Base-by-base conservation (phyloP, 352 stramenopile genomes). In the Sclerospora graminicola region DNA sequence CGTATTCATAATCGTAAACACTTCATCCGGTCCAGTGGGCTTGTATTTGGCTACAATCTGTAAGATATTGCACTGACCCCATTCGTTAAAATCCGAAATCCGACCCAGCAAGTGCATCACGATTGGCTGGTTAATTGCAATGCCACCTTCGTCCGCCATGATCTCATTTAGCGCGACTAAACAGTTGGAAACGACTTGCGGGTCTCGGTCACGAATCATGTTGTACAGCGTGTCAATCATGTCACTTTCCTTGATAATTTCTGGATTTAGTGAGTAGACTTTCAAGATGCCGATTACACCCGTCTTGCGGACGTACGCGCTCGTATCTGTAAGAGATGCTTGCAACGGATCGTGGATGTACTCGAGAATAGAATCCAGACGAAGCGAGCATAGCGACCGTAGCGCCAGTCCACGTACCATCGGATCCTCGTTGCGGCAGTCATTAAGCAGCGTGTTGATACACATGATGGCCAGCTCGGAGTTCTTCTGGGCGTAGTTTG, bases 391-490 rank as follows among this genome's bases (percentile, higher is more conserved):
- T 23, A 99, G 80, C 52, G 90, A 95, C 13, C 97, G 86, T 29
- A 99, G 69, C 18, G 97, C 96, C 30, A 99, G 68, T 5, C 96
- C 97, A 27, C 97, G 84, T 9, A 99, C 95, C 77, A 99, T 98
- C 19, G 97, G 97, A 74, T 99, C 95, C 48, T 98, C 89, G 51
- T 99, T 98, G 14, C 80, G 79, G 54, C 95, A 99, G 67, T 99
- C 97, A 48, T 98, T 98, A n/a, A 97, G 76, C 34, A 99, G 74
- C 39, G 96, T 99, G 75, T 99, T 99, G 58, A 98, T 98, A 64
- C 92, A 98, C 88, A 99, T 98, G 63, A 99, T 97, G 27, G 96
- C 96, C 45, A 99, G 72, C 45, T 99, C 96, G 26, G 95, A 96
- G 69, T 99, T 98, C 50, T 95, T 95, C 48, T 96, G 81, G 5